phyloP scores from a whole-genome alignment of 768 basidiomycete genomes.

The Suillus brevipes region DNA sequence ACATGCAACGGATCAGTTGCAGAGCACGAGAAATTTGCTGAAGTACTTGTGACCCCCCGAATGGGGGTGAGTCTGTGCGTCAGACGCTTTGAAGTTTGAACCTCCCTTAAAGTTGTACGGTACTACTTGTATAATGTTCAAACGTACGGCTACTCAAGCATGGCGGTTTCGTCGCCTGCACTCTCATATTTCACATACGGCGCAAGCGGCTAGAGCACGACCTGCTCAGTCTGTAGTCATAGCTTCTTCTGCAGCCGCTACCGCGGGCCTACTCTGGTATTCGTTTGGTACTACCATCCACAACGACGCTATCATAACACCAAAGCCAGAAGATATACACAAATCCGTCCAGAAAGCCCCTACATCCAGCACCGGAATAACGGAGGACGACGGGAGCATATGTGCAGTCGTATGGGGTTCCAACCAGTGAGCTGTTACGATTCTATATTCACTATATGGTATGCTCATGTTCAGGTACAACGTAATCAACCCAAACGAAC shows the following conservation, averaged over 20 bases:
- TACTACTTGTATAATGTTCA: conserved; percentile 15
- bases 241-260: conserved; percentile 33
- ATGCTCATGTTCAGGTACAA: conserved; percentile 40
- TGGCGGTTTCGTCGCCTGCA: conserved; percentile 4
- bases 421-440: conserved; percentile 51
- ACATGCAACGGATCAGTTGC: not conserved
- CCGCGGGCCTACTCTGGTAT: conserved; percentile 43
- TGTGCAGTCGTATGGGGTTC: conserved; percentile 71
- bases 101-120: not conserved
- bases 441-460: not conserved
- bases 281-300: conserved; percentile 33
- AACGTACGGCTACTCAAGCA: conserved; percentile 9
- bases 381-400: conserved; percentile 33
- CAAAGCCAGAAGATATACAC: conserved; percentile 9
- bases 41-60: conserved; percentile 5
- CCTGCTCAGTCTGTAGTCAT: conserved; percentile 21
- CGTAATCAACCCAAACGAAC: conserved; percentile 42
- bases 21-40: not conserved
- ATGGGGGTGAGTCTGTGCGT: not conserved
- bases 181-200: conserved; percentile 29
- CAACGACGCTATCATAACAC: conserved; percentile 32
- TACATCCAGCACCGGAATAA: conserved; percentile 25
- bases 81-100: too few species aligned
- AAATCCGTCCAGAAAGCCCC: conserved; percentile 4
- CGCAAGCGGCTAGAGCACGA: conserved; percentile 20